phyloP scores from a whole-genome alignment of 192 early-diverging fungal genomes.

The Entrophospora sp. region DNA sequence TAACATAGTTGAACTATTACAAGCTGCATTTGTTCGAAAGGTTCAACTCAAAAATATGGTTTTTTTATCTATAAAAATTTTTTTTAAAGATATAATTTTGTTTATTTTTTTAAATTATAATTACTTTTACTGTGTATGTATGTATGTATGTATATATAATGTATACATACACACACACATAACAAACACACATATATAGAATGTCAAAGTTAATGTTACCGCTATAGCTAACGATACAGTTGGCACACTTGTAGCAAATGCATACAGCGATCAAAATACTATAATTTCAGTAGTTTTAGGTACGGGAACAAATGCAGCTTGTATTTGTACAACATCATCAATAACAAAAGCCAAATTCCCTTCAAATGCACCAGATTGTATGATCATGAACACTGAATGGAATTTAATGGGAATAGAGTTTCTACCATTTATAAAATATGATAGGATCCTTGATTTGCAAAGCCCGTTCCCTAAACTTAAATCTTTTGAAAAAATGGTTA shows the following conservation, averaged over 20 bases:
- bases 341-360: slow-evolving; percentile 57
- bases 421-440: slow-evolving; percentile 80
- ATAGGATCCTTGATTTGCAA: slow-evolving; percentile 69
- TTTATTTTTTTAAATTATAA: no score
- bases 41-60: no score
- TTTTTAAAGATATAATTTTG: no score
- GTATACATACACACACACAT: no score
- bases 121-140: no score
- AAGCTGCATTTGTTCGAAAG: no score
- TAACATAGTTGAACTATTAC: no score
- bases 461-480: slow-evolving; percentile 74
- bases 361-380: slow-evolving; percentile 50
- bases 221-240: slow-evolving; percentile 97
- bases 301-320: slow-evolving; percentile 93
- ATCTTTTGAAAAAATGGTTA: slow-evolving; percentile 93
- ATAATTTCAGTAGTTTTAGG: slow-evolving; percentile 85
- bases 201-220: no score
- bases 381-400: slow-evolving; percentile 96
- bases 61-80: no score
- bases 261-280: slow-evolving; percentile 73
- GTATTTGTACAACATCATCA: slow-evolving; percentile 69
- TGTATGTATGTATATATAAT: no score
- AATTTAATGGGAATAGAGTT: slow-evolving; percentile 71
- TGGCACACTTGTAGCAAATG: slow-evolving; percentile 82
- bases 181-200: no score